Evolutionary conservation across 2,329 filamentous ascomycete genomes (phyloP), one percentile per base, ranked within the genome.

Genomic region (Trichoderma hamatum): DNA sequence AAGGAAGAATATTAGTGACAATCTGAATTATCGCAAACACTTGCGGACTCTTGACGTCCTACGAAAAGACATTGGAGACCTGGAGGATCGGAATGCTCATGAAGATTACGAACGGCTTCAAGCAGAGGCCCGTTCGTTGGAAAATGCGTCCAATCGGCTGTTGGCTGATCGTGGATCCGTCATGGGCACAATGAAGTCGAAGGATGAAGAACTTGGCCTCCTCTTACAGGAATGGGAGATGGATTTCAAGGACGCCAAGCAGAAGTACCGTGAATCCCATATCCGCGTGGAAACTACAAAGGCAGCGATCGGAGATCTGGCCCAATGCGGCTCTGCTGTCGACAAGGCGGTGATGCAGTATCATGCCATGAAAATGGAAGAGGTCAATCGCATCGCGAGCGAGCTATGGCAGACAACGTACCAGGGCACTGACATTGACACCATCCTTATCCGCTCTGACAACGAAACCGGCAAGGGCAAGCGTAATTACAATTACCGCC

Each of bases 381-480:
- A 99, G 79, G 95, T 99, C 79, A 99, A 99, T 80, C 88, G 89
- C 68, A 97, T 97, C 78, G 91, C 96, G 62, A 93, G 92, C 72
- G 96, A 99, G 79, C 86, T 99, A n/a, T 99, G 96, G 96, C 92
- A 93, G 80, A 92, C 90, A 76, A 97, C 96, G 1, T 99, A 99
- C 81, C 93, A 96, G 78, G 96, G 96, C 72, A 98, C 95, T 0
- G 96, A 99, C 76, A 94, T 99, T 67, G 96, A 99, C 82, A 96
- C 92, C 1, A 97, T 99, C 77, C 87, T 96, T 76, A 98, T 99
- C 81, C 91, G 92, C 51, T 97, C 94, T 21, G 95, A 98, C 80
- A 91, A 90, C 74, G 96, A 98, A 78, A 88, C 87, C 58, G 84
- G 84, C 51, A 80, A 88, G 68, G 90, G 88, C 64, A 94, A 93